A percentile compares a stretch with the other conserved stretches of the same genome.
These are phyloP conservation scores for Asclepias syriaca DNA, from an alignment of 257 asterid species.

Conservation along the genomic window DNA sequence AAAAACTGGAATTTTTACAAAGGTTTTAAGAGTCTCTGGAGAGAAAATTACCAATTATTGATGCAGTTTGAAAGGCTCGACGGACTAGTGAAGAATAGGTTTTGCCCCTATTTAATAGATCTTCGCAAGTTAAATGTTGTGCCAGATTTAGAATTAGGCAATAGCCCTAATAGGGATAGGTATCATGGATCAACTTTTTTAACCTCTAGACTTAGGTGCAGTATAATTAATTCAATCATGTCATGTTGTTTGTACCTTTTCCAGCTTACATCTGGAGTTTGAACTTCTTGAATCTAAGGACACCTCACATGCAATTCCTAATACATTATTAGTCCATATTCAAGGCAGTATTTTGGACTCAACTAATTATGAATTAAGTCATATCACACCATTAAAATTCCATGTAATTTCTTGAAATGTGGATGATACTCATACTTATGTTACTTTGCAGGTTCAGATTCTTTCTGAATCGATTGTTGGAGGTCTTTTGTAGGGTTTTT, in stretches of 20 bases:
- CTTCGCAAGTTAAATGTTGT: background rate
- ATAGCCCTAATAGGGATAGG: background rate
- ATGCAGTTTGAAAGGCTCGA: background rate
- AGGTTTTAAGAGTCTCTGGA: background rate
- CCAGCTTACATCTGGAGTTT: background rate
- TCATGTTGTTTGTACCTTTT: background rate
- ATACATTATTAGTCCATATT: background rate
- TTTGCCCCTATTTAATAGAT: background rate
- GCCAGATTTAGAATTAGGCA: background rate
- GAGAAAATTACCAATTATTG: no score
- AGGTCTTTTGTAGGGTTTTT: slow-evolving; percentile 6
- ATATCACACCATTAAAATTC: background rate
- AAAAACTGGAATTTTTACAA: background rate
- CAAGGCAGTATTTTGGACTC: background rate
- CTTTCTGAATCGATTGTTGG: slow-evolving; percentile 12
- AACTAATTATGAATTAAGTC: background rate
- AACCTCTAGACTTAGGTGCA: background rate
- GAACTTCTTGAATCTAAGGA: background rate
- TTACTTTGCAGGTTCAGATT: slow-evolving; percentile 20
- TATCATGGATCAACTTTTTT: background rate
- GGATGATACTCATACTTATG: background rate
- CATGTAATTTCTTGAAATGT: background rate
- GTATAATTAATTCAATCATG: background rate
- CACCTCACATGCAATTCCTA: background rate
- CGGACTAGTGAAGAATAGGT: background rate